These are phyloP conservation scores for Candida pseudoglaebosa DNA, from an alignment of 805 yeast species.

Conservation along the genomic window DNA sequence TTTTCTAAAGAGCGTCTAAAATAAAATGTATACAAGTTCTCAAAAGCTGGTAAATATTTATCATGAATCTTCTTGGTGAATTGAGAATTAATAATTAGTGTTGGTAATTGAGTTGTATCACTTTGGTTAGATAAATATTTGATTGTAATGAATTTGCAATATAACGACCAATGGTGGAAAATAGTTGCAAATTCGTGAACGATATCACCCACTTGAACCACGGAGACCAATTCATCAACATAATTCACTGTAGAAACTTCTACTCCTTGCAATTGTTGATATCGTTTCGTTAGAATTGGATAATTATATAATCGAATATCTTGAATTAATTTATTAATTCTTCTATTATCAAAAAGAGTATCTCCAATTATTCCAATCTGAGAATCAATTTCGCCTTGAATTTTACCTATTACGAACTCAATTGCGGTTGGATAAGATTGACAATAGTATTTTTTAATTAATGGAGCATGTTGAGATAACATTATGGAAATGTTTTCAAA, in stretches of 20 bases:
- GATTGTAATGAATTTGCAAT: slow-evolving; percentile 65
- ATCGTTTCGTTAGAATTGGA: slow-evolving; percentile 20
- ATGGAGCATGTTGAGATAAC: slow-evolving; percentile 78
- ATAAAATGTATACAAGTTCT: slow-evolving; percentile 59
- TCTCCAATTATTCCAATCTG: slow-evolving; percentile 88
- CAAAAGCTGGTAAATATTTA: slow-evolving; percentile 59
- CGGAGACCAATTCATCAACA: slow-evolving; percentile 40
- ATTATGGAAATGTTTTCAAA: slow-evolving; percentile 84
- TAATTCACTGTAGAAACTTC: slow-evolving; percentile 16
- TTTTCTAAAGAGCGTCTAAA: slow-evolving; percentile 76
- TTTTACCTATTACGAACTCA: slow-evolving; percentile 60
- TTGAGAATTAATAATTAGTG: slow-evolving; percentile 49
- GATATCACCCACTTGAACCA: slow-evolving; percentile 64
- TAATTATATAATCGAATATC: slow-evolving; percentile 51
- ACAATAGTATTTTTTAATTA: slow-evolving; percentile 65
- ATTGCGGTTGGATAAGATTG: slow-evolving; percentile 53
- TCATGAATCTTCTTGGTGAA: slow-evolving; percentile 53
- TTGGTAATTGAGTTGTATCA: slow-evolving; percentile 40
- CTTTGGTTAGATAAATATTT: slow-evolving; percentile 46
- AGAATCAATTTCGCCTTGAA: slow-evolving; percentile 87
- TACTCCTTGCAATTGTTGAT: slow-evolving; percentile 11
- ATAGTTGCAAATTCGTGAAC: slow-evolving; percentile 71
- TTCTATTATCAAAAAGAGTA: slow-evolving; percentile 73
- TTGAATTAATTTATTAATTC: slow-evolving; percentile 50
- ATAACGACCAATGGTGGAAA: slow-evolving; percentile 81